A percentile compares a stretch with the other conserved stretches of the same genome.
These are phyloP conservation scores for Pseudogymnoascus sp. DNA, from an alignment of 2,329 filamentous ascomycete species.

Conservation along the genomic window DNA sequence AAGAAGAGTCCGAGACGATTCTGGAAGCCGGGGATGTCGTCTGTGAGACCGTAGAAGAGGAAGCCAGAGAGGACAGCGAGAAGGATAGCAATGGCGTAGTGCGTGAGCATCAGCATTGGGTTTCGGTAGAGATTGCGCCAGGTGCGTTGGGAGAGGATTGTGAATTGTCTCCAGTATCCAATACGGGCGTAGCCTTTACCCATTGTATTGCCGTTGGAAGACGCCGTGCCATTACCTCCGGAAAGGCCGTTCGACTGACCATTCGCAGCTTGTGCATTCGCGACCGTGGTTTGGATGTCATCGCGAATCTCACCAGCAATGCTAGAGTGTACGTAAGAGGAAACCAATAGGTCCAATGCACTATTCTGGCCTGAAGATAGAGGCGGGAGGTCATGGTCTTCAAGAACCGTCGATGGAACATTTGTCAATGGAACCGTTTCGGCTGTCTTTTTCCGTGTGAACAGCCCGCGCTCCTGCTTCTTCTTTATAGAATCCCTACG, in stretches of 20 bases:
- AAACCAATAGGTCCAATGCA: constrained; percentile 74
- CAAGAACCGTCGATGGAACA: constrained; percentile 53
- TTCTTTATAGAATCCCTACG: constrained; percentile 74
- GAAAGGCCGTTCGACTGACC: constrained; percentile 47
- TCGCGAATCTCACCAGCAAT: constrained; percentile 67
- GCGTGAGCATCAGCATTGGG: constrained; percentile 95
- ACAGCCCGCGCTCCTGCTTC: constrained; percentile 84
- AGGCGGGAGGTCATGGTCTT: constrained; percentile 61
- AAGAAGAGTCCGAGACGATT: constrained; percentile 96
- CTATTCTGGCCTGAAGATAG: constrained; percentile 54
- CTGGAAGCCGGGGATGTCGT: constrained; percentile 95
- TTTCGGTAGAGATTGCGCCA: constrained; percentile 98
- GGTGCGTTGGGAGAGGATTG: constrained; percentile 81
- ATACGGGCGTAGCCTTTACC: constrained; percentile 78
- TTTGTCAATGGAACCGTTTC: constrained; percentile 42
- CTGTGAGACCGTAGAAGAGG: constrained; percentile 91
- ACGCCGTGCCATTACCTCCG: constrained; percentile 40
- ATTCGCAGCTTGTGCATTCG: constrained; percentile 59
- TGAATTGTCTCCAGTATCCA: constrained; percentile 72
- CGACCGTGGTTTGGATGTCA: constrained; percentile 67
- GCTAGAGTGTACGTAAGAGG: constrained; percentile 67
- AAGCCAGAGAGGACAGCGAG: constrained; percentile 91
- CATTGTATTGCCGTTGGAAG: constrained; percentile 44
- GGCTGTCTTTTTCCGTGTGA: constrained; percentile 71
- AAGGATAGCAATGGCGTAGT: constrained; percentile 94